A percentile compares a stretch with the other conserved stretches of the same genome.
Conservation (phyloP, 345 rosid species). For the Cardamine resedifolia region DNA sequence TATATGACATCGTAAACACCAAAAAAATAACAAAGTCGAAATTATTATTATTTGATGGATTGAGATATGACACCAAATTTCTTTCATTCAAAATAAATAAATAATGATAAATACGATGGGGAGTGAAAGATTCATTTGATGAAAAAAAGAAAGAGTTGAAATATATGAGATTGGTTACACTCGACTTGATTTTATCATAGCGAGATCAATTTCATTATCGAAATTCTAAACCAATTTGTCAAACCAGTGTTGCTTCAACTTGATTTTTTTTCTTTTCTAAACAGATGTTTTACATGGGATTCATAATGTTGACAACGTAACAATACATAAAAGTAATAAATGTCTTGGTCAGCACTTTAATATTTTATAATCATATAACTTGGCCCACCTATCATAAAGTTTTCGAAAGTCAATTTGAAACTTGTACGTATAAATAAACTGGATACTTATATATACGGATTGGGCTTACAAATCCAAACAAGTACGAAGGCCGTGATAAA, state of each 20-base stretch:
- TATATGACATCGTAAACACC: neutral
- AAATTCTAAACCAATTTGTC: neutral
- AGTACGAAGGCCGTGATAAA: neutral
- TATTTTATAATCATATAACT: slow-evolving; percentile 1
- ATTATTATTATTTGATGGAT: slow-evolving; percentile 4
- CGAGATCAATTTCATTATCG: slow-evolving; percentile 5
- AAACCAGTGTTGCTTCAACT: neutral
- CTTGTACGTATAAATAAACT: neutral
- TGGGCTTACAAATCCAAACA: neutral
- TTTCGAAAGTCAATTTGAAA: slow-evolving; percentile 20
- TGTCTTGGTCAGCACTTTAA: neutral
- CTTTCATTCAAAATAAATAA: neutral
- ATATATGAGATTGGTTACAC: neutral
- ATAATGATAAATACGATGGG: neutral
- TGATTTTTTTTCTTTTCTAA: neutral
- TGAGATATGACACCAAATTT: slow-evolving; percentile 28
- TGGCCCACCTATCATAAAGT: slow-evolving; percentile 15
- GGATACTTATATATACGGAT: neutral
- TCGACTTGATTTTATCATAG: neutral
- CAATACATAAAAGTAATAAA: slow-evolving; percentile 27
- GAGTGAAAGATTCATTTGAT: neutral
- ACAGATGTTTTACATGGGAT: neutral
- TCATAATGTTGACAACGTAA: slow-evolving; percentile 21
- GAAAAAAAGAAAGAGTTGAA: neutral
- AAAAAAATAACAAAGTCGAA: neutral